Conservation (phyloP, 305 asterid genomes). For the Salvia sclarea region DNA sequence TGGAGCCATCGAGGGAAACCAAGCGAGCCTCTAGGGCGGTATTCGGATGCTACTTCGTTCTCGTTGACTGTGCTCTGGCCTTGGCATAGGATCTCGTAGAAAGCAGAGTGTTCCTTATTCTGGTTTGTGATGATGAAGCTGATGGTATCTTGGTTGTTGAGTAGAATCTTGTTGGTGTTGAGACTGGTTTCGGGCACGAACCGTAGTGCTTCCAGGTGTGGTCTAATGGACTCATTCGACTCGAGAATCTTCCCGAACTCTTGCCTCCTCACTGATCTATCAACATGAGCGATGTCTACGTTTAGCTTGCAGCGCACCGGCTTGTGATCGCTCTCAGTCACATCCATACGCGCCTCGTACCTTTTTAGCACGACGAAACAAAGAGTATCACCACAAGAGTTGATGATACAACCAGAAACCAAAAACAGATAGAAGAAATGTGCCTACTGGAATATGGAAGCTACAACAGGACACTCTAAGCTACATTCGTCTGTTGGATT, state of each 20-base stretch:
- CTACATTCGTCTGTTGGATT: slow-evolving; percentile 62
- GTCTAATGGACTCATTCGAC: slow-evolving; percentile 47
- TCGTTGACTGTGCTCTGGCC: slow-evolving; percentile 69
- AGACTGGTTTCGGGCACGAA: slow-evolving; percentile 64
- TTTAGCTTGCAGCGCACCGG: slow-evolving; percentile 90
- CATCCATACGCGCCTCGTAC: slow-evolving; percentile 93
- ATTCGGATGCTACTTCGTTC: slow-evolving; percentile 48
- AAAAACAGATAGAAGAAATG: slow-evolving; percentile 3
- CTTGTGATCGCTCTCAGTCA: slow-evolving; percentile 92
- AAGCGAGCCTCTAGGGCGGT: slow-evolving; percentile 67
- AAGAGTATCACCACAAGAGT: not conserved
- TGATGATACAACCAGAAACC: not conserved
- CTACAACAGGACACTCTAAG: slow-evolving; percentile 85
- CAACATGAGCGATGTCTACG: slow-evolving; percentile 75
- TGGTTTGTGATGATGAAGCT: slow-evolving; percentile 64
- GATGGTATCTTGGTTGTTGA: slow-evolving; percentile 70
- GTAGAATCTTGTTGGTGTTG: slow-evolving; percentile 52
- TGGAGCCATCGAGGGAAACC: slow-evolving; percentile 96
- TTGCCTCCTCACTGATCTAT: slow-evolving; percentile 76
- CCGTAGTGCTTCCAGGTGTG: slow-evolving; percentile 53
- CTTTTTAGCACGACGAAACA: slow-evolving; percentile 33
- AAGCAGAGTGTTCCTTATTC: slow-evolving; percentile 58
- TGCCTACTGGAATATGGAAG: slow-evolving; percentile 74
- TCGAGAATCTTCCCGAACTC: slow-evolving; percentile 68
- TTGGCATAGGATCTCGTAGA: slow-evolving; percentile 64